Evolutionary conservation across 2,329 filamentous ascomycete genomes (phyloP).

Genomic region (Exophiala bonariae): DNA sequence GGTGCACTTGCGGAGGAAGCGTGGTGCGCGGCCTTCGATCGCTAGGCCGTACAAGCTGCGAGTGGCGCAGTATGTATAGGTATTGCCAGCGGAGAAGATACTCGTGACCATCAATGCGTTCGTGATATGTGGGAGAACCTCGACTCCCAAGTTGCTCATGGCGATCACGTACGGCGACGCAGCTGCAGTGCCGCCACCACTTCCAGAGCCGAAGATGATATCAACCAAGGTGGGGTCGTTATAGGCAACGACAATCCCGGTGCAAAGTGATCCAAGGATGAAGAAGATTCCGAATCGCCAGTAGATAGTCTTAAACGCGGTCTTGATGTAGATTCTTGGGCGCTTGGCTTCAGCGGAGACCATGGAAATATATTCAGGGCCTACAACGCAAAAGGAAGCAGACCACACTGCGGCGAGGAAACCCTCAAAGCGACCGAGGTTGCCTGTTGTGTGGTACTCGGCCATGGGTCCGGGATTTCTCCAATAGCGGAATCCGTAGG

Average conservation of each 20-base stretch:
- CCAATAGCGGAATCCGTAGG: slow-evolving; percentile 70
- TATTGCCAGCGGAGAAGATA: slow-evolving; percentile 58
- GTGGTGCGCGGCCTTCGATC: slow-evolving; percentile 54
- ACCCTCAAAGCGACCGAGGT: slow-evolving; percentile 55
- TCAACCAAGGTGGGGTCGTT: slow-evolving; percentile 57
- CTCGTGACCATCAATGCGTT: slow-evolving; percentile 58
- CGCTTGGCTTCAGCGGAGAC: slow-evolving; percentile 68
- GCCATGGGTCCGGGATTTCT: slow-evolving; percentile 65
- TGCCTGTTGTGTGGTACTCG: slow-evolving; percentile 60
- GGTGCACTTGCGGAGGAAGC: slow-evolving; percentile 59
- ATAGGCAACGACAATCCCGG: slow-evolving; percentile 69
- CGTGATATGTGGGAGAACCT: slow-evolving; percentile 56
- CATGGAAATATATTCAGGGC: slow-evolving; percentile 63
- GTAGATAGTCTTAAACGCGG: slow-evolving; percentile 74
- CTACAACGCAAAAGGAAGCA: slow-evolving; percentile 64
- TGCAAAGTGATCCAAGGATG: slow-evolving; percentile 67
- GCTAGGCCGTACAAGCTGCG: slow-evolving; percentile 55
- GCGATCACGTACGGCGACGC: slow-evolving; percentile 65
- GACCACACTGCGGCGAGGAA: slow-evolving; percentile 71
- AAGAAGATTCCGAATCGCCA: slow-evolving; percentile 76
- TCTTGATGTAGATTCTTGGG: slow-evolving; percentile 67
- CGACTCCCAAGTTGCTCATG: slow-evolving; percentile 56
- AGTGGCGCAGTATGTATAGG: slow-evolving; percentile 55
- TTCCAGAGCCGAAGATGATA: slow-evolving; percentile 42
- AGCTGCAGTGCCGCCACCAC: slow-evolving; percentile 50